Evolutionary conservation across 2,329 filamentous ascomycete genomes (phyloP), one percentile per base, ranked within the genome.

Genomic region (Colletotrichum euphorbiae): DNA sequence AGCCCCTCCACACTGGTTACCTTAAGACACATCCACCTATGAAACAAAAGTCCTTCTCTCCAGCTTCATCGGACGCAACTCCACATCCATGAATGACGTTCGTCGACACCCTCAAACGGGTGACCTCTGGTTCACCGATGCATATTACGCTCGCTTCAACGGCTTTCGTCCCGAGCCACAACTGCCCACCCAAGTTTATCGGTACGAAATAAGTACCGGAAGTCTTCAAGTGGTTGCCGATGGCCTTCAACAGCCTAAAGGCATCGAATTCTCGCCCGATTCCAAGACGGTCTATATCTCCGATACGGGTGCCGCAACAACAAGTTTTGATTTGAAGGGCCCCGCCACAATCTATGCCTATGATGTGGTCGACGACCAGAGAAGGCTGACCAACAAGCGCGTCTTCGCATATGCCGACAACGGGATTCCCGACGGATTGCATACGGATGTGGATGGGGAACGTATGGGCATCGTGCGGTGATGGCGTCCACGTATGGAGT

Each of bases 111-210:
- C 86, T 24, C 73, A 75, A 9, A 88, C 83, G 66, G 81, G 82
- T n/a, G 82, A 86, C 28, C 77, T 90, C 17, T 90, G 88, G 78
- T 90, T 90, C 71, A 90, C 87, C 2, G 88, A 90, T 67, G 83
- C 85, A 0, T 80, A 83, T 8, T 90, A 90, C 69, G 88, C 86
- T 6, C 85, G 81, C 66, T 79, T 85, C 42, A 87, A 90, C 72
- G 80, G 85, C 17, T 89, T 90, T 71, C 80, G 87, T 0, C 83
- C 84, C 0, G 70, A 74, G 6, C 87, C 87, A 0, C 82, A 82
- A 0, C 73, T 89, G 6, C 85, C 81, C 4, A 84, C 83, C 61
- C 87, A 90, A 71, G 85, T 89, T 2, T 90, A 90, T 74, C 81
- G 86, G 3, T 71, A 73, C 31, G 81, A 84, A 31, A 72, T 75